A percentile compares a stretch with the other conserved stretches of the same genome.
Conservation (phyloP, 75 land plant genomes). For the Cupressus sempervirens region DNA sequence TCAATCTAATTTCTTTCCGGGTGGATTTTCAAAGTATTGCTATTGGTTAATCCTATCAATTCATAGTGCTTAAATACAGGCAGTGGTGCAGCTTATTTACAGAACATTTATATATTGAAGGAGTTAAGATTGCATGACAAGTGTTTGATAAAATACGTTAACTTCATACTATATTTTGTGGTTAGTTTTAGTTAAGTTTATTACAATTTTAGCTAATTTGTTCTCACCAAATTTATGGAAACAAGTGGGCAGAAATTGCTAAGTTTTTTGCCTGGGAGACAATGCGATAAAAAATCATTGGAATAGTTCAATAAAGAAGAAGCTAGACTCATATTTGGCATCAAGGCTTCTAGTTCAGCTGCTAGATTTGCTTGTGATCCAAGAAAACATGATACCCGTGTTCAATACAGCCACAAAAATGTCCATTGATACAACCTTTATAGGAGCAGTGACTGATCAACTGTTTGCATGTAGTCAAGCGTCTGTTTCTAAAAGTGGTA, state of each 20-base stretch:
- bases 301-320: slow-evolving; percentile 95
- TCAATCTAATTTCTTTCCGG: too few species aligned
- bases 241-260: slow-evolving; percentile 74
- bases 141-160: too few species aligned
- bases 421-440: slow-evolving; percentile 5
- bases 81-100: too few species aligned
- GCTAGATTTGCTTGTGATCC: slow-evolving; percentile 3
- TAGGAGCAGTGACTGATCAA: not conserved
- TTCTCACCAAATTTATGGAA: slow-evolving; percentile 55
- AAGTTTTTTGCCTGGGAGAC: slow-evolving; percentile 70
- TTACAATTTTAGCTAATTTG: too few species aligned
- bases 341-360: slow-evolving; percentile 15
- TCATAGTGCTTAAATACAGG: too few species aligned
- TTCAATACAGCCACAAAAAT: slow-evolving; percentile 5
- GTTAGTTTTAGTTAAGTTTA: too few species aligned
- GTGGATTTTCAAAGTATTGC: too few species aligned
- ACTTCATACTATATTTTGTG: too few species aligned
- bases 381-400: not conserved
- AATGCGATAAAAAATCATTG: slow-evolving; percentile 94
- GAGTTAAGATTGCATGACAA: too few species aligned
- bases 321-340: slow-evolving; percentile 48
- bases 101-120: too few species aligned
- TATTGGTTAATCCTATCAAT: too few species aligned
- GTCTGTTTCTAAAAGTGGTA: slow-evolving; percentile 12
- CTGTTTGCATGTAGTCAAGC: slow-evolving; percentile 9